phyloP scores from a whole-genome alignment of 2,329 filamentous ascomycete genomes.

The Mycosphaerella sp. region DNA sequence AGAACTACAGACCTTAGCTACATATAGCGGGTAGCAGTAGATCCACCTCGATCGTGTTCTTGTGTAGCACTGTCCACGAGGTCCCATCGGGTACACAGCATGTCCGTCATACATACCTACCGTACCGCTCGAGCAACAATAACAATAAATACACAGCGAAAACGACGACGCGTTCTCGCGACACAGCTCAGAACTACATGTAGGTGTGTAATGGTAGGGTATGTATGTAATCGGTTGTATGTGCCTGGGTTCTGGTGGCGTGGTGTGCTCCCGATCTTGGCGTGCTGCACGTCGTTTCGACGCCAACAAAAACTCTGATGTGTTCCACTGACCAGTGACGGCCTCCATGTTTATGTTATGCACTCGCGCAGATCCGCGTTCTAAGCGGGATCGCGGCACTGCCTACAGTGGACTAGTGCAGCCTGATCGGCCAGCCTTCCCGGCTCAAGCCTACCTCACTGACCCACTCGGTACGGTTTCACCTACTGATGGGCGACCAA shows the following conservation, averaged over 20 bases:
- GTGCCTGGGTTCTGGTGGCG: not conserved
- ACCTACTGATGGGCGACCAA: not conserved
- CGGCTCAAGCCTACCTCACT: no score
- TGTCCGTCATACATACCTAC: not conserved
- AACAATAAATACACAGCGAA: not conserved
- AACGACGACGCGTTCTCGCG: conserved; percentile 3
- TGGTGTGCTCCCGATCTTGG: no score
- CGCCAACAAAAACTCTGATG: conserved; percentile 12
- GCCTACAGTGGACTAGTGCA: no score
- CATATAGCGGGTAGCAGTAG: no score
- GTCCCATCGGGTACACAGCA: not conserved
- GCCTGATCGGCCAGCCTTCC: no score
- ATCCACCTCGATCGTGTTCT: not conserved
- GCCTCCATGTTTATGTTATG: no score
- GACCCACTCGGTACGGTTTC: conserved; percentile 7
- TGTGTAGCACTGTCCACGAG: not conserved
- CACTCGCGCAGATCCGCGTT: conserved; percentile 4
- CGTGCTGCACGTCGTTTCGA: conserved; percentile 14
- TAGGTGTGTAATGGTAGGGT: no score
- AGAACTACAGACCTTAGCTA: no score
- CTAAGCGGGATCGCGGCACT: conserved; percentile 1
- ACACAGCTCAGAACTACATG: not conserved
- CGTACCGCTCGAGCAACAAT: conserved; percentile 1
- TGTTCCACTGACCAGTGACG: not conserved
- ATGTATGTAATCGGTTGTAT: no score